Evolutionary conservation across 1,284 basidiomycete genomes (phyloP).

Genomic region (Termitomyces sp.): DNA sequence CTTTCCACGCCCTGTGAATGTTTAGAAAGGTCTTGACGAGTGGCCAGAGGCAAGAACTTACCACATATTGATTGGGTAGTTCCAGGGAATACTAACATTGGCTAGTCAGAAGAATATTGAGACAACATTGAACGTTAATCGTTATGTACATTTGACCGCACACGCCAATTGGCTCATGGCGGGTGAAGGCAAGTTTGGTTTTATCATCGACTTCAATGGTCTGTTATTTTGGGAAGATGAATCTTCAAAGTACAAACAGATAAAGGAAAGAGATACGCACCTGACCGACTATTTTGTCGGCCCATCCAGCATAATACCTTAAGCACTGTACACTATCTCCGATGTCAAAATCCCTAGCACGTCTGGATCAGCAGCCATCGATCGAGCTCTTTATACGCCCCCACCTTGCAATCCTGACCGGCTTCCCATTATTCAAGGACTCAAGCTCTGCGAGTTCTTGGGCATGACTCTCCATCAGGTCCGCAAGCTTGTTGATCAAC

Average conservation of each 20-base stretch:
- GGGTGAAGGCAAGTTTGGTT: slow-evolving; percentile 79
- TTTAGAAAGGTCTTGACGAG: slow-evolving; percentile 3
- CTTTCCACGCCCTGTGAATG: slow-evolving; percentile 76
- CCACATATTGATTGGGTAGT: slow-evolving; percentile 92
- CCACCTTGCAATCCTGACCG: slow-evolving; percentile 63
- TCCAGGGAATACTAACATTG: slow-evolving; percentile 73
- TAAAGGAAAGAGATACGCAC: slow-evolving; percentile 24
- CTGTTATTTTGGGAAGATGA: slow-evolving; percentile 30
- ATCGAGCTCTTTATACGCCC: background rate
- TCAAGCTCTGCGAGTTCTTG: slow-evolving; percentile 78
- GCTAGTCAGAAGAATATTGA: slow-evolving; percentile 1
- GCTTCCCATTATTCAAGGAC: slow-evolving; percentile 81
- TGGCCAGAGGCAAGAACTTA: slow-evolving; percentile 28
- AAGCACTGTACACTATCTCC: slow-evolving; percentile 76
- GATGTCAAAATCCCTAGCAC: slow-evolving; percentile 75
- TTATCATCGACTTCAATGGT: slow-evolving; percentile 79
- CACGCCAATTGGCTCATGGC: slow-evolving; percentile 92
- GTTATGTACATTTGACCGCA: slow-evolving; percentile 84
- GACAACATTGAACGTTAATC: slow-evolving; percentile 23
- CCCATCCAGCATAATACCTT: slow-evolving; percentile 77
- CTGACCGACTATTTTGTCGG: slow-evolving; percentile 67
- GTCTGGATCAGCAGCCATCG: background rate
- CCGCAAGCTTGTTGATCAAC: slow-evolving; percentile 82
- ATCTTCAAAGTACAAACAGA: background rate
- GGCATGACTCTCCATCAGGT: slow-evolving; percentile 84